These are phyloP conservation scores for Scheffersomyces segobiensis DNA, from an alignment of 1,139 yeast genomes.

Conservation along the genomic window DNA sequence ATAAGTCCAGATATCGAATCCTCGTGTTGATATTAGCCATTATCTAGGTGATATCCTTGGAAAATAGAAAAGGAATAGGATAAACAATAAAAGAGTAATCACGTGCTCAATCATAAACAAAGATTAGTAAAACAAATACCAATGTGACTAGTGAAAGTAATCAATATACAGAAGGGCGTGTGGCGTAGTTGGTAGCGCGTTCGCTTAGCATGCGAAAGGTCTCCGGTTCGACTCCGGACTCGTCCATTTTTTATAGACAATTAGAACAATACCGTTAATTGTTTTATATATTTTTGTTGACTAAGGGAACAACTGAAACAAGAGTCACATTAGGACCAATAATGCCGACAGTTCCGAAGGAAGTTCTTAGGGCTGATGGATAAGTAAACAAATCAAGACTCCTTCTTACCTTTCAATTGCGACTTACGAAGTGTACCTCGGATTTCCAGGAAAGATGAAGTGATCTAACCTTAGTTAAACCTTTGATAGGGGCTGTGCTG, in stretches of 20 bases:
- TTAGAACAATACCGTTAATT: not conserved
- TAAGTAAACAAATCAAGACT: not conserved
- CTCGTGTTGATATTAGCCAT: no score
- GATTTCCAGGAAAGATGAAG: not conserved
- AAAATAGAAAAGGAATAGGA: no score
- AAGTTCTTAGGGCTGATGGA: not conserved
- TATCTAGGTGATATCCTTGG: no score
- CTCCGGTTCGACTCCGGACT: slow-evolving; percentile 90
- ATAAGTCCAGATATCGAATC: no score
- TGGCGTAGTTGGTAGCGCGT: slow-evolving; percentile 94
- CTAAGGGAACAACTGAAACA: no score
- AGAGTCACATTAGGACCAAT: not conserved
- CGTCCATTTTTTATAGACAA: slow-evolving; percentile 64
- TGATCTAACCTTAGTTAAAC: not conserved
- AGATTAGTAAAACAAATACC: no score
- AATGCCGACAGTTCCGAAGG: not conserved
- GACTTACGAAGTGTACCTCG: not conserved
- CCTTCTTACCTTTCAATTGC: not conserved
- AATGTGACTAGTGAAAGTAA: no score
- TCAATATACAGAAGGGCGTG: slow-evolving; percentile 61
- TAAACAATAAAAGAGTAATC: no score
- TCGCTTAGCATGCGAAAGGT: slow-evolving; percentile 89
- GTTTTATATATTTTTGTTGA: no score
- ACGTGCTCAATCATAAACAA: no score
- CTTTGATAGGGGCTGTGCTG: not conserved